phyloP scores from a whole-genome alignment of 2,329 filamentous ascomycete species.

The Colletotrichum sp. region DNA sequence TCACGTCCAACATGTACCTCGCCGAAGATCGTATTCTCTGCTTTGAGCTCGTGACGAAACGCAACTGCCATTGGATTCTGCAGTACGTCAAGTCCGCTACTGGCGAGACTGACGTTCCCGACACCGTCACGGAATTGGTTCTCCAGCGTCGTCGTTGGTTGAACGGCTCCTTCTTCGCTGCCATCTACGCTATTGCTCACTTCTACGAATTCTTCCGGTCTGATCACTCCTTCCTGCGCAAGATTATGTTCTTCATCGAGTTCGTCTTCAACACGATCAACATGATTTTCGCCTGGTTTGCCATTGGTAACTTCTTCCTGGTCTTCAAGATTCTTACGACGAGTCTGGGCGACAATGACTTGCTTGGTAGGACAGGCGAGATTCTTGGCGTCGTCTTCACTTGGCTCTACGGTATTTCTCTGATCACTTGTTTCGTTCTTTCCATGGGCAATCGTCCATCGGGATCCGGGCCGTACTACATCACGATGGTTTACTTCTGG shows the following conservation, averaged over 20 bases:
- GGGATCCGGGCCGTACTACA: conserved; percentile 91
- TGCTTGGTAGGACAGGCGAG: conserved; percentile 78
- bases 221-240: conserved; percentile 85
- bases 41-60: conserved; percentile 96
- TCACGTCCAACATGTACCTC: conserved; percentile 99
- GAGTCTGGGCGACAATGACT: conserved; percentile 71
- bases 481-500: conserved; percentile 99
- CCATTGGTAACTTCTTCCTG: conserved; percentile 97
- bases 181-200: conserved; percentile 92
- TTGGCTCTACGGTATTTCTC: conserved; percentile 91
- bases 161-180: conserved; percentile 98
- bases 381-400: conserved; percentile 90
- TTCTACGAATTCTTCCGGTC: conserved; percentile 97
- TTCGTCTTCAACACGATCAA: conserved; percentile 94
- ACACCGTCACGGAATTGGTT: conserved; percentile 92
- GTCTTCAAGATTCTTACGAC: conserved; percentile 96
- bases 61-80: conserved; percentile 96
- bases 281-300: conserved; percentile 99
- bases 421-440: conserved; percentile 94
- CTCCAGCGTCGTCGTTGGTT: conserved; percentile 95
- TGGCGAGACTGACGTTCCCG: conserved; percentile 96
- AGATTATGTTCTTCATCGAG: conserved; percentile 89
- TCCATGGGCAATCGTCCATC: conserved; percentile 94
- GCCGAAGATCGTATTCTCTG: conserved; percentile 98
- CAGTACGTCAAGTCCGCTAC: conserved; percentile 98